Conservation (phyloP, 305 asterid genomes). For the Andrographis paniculata region DNA sequence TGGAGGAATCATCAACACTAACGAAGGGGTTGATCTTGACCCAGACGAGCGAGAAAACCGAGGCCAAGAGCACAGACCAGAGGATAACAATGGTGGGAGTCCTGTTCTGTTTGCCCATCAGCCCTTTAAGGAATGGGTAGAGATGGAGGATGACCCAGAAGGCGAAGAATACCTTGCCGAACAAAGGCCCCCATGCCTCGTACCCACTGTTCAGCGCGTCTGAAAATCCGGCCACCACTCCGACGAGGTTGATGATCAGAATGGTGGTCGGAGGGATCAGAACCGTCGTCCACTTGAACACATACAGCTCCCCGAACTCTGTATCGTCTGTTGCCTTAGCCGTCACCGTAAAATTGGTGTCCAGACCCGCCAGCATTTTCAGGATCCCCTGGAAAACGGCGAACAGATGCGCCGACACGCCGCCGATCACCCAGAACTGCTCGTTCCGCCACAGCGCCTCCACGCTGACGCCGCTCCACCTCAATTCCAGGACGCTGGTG, state of each 20-base stretch:
- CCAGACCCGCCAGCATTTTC: slow-evolving; percentile 86
- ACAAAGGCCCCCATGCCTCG: slow-evolving; percentile 88
- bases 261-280: slow-evolving; percentile 90
- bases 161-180: slow-evolving; percentile 86
- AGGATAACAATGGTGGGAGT: slow-evolving; percentile 86
- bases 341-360: slow-evolving; percentile 91
- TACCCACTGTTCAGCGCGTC: slow-evolving; percentile 92
- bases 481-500: slow-evolving; percentile 77
- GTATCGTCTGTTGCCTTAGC: slow-evolving; percentile 73
- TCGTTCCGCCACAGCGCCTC: slow-evolving; percentile 94
- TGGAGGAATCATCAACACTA: slow-evolving; percentile 37
- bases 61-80: slow-evolving; percentile 92
- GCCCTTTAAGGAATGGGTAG: slow-evolving; percentile 90
- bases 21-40: slow-evolving; percentile 88
- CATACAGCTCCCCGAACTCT: slow-evolving; percentile 80
- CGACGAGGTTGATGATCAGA: slow-evolving; percentile 71
- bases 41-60: slow-evolving; percentile 95
- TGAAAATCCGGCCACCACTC: slow-evolving; percentile 89
- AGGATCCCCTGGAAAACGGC: slow-evolving; percentile 96
- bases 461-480: slow-evolving; percentile 96
- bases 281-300: slow-evolving; percentile 92
- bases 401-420: slow-evolving; percentile 90
- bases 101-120: slow-evolving; percentile 89
- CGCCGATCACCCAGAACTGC: slow-evolving; percentile 98
- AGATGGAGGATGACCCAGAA: slow-evolving; percentile 91